phyloP scores from a whole-genome alignment of 2,329 filamentous ascomycete species.

The Samsoniella hepiali region DNA sequence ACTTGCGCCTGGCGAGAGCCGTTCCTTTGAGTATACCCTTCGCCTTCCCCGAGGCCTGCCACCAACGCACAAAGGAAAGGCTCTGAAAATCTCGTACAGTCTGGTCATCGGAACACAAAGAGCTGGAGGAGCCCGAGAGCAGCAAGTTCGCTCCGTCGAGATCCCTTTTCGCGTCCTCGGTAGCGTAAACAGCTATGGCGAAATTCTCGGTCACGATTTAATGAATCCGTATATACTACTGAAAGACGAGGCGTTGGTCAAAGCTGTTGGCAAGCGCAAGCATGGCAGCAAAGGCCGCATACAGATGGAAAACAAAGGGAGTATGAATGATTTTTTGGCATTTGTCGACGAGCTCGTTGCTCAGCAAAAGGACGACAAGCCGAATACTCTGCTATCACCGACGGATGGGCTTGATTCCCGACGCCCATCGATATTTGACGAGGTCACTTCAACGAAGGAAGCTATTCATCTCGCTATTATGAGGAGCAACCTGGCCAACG shows the following conservation, averaged over 20 bases:
- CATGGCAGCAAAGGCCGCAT: constrained; percentile 28
- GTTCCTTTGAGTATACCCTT: constrained; percentile 82
- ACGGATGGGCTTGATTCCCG: constrained; percentile 57
- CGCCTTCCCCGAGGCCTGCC: constrained; percentile 84
- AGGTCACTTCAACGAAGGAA: constrained; percentile 67
- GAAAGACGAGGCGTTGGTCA: constrained; percentile 72
- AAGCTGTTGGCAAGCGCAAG: constrained; percentile 35
- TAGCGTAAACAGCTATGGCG: constrained; percentile 84
- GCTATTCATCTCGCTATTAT: constrained; percentile 89
- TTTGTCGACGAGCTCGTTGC: constrained; percentile 76
- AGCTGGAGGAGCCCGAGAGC: constrained; percentile 71
- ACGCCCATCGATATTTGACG: constrained; percentile 53
- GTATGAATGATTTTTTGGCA: constrained; percentile 64
- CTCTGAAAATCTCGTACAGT: constrained; percentile 90
- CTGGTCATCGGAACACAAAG: constrained; percentile 89
- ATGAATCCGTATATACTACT: constrained; percentile 92
- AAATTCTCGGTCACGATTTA: constrained; percentile 87
- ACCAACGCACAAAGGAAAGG: constrained; percentile 84
- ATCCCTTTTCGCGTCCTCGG: constrained; percentile 90
- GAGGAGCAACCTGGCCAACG: constrained; percentile 67
- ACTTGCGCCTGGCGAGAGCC: constrained; percentile 83
- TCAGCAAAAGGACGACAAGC: constrained; percentile 51
- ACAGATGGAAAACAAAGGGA: constrained; percentile 32
- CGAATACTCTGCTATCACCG: constrained; percentile 67
- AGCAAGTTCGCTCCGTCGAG: constrained; percentile 86